phyloP scores from a whole-genome alignment of 2,329 filamentous ascomycete genomes.

The Clarireedia monteithiana region DNA sequence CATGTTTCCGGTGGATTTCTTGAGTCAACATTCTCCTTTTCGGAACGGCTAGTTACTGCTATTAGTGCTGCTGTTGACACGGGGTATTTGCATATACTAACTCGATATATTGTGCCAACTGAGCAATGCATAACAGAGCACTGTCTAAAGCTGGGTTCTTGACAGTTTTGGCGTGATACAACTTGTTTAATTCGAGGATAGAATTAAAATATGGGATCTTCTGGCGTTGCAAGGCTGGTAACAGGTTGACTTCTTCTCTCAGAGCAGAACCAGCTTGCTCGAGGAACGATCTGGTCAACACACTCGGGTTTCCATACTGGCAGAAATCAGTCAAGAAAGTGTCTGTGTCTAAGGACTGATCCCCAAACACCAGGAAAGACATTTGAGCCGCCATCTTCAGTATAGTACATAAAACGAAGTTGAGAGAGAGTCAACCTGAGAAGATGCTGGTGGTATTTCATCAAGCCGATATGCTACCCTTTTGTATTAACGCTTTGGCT shows the following conservation, averaged over 20 bases:
- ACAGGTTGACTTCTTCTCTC: conserved; percentile 49
- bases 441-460: conserved; percentile 3
- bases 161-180: conserved; percentile 47
- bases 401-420: conserved; percentile 5
- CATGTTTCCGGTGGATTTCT: conserved; percentile 4
- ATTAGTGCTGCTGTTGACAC: not conserved
- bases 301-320: conserved; percentile 37
- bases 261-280: conserved; percentile 50
- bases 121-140: conserved; percentile 55
- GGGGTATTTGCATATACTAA: conserved; percentile 33
- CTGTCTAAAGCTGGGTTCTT: conserved; percentile 59
- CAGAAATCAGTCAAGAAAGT: conserved; percentile 50
- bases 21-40: conserved; percentile 6
- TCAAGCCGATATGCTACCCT: conserved; percentile 1
- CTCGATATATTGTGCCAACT: conserved; percentile 63
- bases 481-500: not conserved
- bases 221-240: conserved; percentile 49
- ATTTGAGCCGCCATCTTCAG: conserved; percentile 29
- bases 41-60: not conserved
- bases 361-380: conserved; percentile 58
- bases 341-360: conserved; percentile 63
- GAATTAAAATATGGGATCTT: conserved; percentile 54
- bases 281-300: conserved; percentile 54
- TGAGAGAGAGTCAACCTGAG: not conserved
- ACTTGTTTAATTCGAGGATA: conserved; percentile 56